Base-by-base conservation (phyloP, 441 rosid species). In the Erysimum pusillum region DNA sequence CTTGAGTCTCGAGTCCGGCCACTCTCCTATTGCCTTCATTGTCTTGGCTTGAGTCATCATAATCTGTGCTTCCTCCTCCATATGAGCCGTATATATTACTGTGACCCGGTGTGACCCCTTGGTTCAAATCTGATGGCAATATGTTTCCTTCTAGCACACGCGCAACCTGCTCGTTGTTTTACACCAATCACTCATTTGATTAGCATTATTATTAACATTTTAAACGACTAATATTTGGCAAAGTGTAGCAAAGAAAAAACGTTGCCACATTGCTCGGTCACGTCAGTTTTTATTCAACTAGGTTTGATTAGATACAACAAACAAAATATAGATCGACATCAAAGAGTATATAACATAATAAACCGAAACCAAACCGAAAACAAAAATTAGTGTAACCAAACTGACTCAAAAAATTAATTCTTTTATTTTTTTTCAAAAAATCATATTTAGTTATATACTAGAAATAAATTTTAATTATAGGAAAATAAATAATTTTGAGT, bases 71-170 rank as follows among this genome's bases (percentile, higher is more conserved):
- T 31, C 87, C 90, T 31, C 87, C 90, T 31, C 87, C 89, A 6
- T 83, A 63, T 12, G 93, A 91, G 36, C 98, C 71, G 22, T 86
- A 83, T n/a, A 83, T 53, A 25, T 77, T 81, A 79, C 91, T 87
- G 4, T 87, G 81, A 80, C 76, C 79, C 0, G 96, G 98, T 81
- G 82, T 86, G 6, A 89, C 83, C 73, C 93, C 95, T 82, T 90
- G 95, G 59, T 88, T 87, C 15, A 92, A 81, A 75, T 94, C 97
- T 7, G 87, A 71, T 3, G 93, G 78, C 7, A 90, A 87, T 49
- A 83, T 85, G 35, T 86, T 91, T 66, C 98, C 98, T 83, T 94
- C 93, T 61, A 94, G 71, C 71, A 92, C 88, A 34, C 95, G 92
- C 28, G 86, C 90, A 44, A 92, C 85, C 98, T 94, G 89, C 70